Conservation (phyloP, 768 basidiomycete genomes). For the Melanogaster broomeanus region DNA sequence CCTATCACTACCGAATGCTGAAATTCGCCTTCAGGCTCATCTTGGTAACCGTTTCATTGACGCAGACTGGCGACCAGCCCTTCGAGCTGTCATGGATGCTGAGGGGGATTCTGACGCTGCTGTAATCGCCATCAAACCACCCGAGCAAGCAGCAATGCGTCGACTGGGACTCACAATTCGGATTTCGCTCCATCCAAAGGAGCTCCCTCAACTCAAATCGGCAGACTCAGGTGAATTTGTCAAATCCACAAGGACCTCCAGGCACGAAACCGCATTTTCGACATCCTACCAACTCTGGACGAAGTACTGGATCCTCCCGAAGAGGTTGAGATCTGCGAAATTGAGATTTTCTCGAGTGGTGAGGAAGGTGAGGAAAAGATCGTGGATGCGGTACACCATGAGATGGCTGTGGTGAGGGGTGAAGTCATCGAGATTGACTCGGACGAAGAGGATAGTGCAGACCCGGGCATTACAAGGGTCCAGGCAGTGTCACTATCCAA, state of each 20-base stretch:
- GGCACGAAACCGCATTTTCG: no score
- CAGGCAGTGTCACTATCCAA: background rate
- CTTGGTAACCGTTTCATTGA: constrained; percentile 8
- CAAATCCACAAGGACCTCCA: no score
- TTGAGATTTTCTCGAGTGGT: background rate
- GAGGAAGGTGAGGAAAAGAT: background rate
- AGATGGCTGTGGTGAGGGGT: background rate
- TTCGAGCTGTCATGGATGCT: constrained; percentile 8
- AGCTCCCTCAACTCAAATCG: background rate
- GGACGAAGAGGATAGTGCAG: background rate
- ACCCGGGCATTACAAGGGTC: background rate
- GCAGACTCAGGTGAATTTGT: no score
- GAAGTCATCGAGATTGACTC: background rate
- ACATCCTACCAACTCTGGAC: background rate
- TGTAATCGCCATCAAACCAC: background rate
- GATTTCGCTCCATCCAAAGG: background rate
- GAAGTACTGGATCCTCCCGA: background rate
- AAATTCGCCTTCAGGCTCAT: constrained; percentile 5
- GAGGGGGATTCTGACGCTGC: background rate
- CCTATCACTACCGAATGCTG: constrained; percentile 12
- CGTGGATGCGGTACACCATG: background rate
- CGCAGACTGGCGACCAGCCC: constrained; percentile 2
- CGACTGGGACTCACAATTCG: background rate
- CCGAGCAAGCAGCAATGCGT: background rate
- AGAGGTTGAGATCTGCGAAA: background rate